Base-by-base conservation (phyloP, 108 stramenopile species). In the Fistulifera pelliculosa region DNA sequence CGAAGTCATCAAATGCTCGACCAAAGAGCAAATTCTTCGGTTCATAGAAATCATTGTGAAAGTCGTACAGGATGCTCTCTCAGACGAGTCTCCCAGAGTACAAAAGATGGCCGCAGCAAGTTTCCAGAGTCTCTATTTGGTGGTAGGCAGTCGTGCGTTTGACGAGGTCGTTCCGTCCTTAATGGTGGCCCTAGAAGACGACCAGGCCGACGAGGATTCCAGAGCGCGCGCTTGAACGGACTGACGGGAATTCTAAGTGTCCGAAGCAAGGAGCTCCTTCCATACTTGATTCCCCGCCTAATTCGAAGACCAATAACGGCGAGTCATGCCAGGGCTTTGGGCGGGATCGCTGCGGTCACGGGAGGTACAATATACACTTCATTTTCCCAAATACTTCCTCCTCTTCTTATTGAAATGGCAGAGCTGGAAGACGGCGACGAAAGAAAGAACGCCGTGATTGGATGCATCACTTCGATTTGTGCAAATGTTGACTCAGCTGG, bases 161-260 rank as follows among this genome's bases (percentile, higher is more conserved):
- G 90, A 95, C 31, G 92, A 93, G 47, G 80, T 97, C 48, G 92
- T 99, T 28, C 98, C 97, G 1, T 66, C 90, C 10, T 59, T 97
- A 56, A 89, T 99, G 54, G 76, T 83, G 2, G 74, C 79, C 10
- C 70, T 87, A 53, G 95, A 95, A 42, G 65, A 64, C 62, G 64
- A 63, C 24, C 80, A 71, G n/a, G 51, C 49, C 19, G 83, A 85
- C 50, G 89, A 72, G 14, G 60, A 54, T 49, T 51, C 60, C 14
- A 62, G 81, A 21, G 61, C 63, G 25, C 83, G 92, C 50, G 98
- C 98, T 13, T 60, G 41, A 86, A 85, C 52, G 98, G 96, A 18
- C 70, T 99, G 22, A 90, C 88, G 42, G 93, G 94, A 12, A 89
- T 99, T 45, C 70, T 96, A 16, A 74, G 83, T 45, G 70, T 94